Percentiles rank a stretch among this genome's conserved stretches.
These are phyloP conservation scores for Yarrowia alimentaria DNA, from an alignment of 805 yeast species.

Conservation along the genomic window DNA sequence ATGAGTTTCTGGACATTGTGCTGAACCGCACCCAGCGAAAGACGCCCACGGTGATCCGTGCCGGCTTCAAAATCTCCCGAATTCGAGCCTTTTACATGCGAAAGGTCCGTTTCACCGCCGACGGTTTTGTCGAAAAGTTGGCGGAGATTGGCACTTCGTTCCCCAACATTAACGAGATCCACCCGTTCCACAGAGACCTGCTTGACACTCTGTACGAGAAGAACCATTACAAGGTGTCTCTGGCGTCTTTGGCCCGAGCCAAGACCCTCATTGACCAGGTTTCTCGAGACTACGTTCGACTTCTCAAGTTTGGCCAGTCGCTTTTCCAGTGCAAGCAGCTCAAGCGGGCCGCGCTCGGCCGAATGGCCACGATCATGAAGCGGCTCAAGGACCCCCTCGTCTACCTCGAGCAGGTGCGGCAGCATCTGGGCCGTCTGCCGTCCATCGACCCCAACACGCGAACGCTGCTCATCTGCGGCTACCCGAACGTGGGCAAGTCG, in stretches of 20 bases:
- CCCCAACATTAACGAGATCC: slow-evolving; percentile 96
- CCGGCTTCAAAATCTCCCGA: slow-evolving; percentile 94
- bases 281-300: slow-evolving; percentile 88
- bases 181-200: slow-evolving; percentile 96
- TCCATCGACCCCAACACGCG: slow-evolving; percentile 98
- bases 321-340: slow-evolving; percentile 97
- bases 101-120: slow-evolving; percentile 93
- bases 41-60: slow-evolving; percentile 97
- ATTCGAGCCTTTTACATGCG: slow-evolving; percentile 97
- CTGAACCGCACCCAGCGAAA: slow-evolving; percentile 97
- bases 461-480: slow-evolving; percentile 95
- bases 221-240: slow-evolving; percentile 94
- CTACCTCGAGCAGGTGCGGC: slow-evolving; percentile 97
- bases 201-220: slow-evolving; percentile 98
- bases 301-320: slow-evolving; percentile 95
- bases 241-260: slow-evolving; percentile 92
- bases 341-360: slow-evolving; percentile 97
- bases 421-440: slow-evolving; percentile 97
- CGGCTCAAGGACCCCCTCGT: slow-evolving; percentile 90
- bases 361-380: slow-evolving; percentile 98
- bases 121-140: slow-evolving; percentile 92
- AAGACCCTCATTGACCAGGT: slow-evolving; percentile 94
- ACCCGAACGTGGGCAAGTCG: slow-evolving; percentile 98
- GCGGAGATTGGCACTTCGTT: slow-evolving; percentile 81
- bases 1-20: slow-evolving; percentile 93